Base-by-base conservation (phyloP, 2,329 filamentous ascomycete genomes). In the Myriosclerotinia curreyana region DNA sequence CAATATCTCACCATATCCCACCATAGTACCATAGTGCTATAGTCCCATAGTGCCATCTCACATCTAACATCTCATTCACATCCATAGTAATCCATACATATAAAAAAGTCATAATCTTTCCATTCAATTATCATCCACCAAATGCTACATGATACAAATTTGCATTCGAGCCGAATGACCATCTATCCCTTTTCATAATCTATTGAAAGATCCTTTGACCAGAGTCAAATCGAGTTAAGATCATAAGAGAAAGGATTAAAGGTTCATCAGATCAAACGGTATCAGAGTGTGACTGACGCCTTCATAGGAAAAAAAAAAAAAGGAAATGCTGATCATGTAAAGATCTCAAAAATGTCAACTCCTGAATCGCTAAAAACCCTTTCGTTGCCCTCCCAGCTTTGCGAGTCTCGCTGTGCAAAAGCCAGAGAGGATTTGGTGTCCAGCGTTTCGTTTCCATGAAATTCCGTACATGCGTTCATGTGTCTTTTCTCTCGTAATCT, bases 321-420 rank as follows among this genome's bases (percentile, higher is more conserved):
- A 69, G 67, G 64, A 64, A 63, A 53, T 69, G 69, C 69, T 68
- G 70, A 65, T 68, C 66, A 58, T 48, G 51, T 56, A 62, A 59
- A 70, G 75, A 74, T 75, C 73, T 72, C 70, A 73, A 73, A 74
- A 70, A 71, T 71, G 68, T 67, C 76, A 77, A 73, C 74, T 74
- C 73, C 70, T 28, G 52, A 68, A 71, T 71, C 72, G 70, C 70
- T 74, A 73, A 74, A 70, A 71, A 68, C 73, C 71, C 70, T 70
- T 56, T 62, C 51, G 31, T 62, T 56, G 51, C 46, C 48, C 42
- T 59, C 54, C 22, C 40, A 60, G 28, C 38, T 64, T 71, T 74
- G 71, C 74, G 74, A 75, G 73, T 74, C 71, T 69, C 70, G 48
- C 9, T 72, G 71, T 73, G 71, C 73, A 75, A 71, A 74, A 71